Evolutionary conservation across 345 rosid genomes (phyloP).

Genomic region (Hypericum androsaemum): DNA sequence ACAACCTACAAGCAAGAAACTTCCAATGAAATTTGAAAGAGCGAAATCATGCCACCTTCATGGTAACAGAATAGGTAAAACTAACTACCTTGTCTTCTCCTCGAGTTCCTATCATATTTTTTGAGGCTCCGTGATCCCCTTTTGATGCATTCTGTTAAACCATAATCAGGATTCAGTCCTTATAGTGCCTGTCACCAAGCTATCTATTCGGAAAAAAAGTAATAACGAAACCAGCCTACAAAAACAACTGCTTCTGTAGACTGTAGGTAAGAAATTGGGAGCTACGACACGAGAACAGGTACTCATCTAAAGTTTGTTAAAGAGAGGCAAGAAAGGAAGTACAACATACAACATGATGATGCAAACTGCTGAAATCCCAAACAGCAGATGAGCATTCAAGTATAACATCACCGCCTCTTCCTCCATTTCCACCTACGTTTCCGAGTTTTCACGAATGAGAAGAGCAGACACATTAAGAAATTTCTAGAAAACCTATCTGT

Average conservation of each 20-base stretch:
- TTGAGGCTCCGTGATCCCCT: conserved; percentile 77
- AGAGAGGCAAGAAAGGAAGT: conserved; percentile 1
- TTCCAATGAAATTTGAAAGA: background rate
- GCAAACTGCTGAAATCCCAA: conserved; percentile 89
- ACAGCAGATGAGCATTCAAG: conserved; percentile 68
- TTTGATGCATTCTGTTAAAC: conserved; percentile 53
- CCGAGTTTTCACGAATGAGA: conserved; percentile 11
- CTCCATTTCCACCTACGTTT: conserved; percentile 84
- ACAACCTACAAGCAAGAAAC: conserved; percentile 37
- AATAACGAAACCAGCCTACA: no score
- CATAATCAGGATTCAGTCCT: background rate
- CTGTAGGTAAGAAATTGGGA: no score
- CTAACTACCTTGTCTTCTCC: conserved; percentile 75
- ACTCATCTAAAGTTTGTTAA: no score
- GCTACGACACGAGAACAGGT: no score
- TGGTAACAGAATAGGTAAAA: background rate
- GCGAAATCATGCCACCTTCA: background rate
- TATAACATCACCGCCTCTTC: conserved; percentile 93
- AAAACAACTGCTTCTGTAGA: no score
- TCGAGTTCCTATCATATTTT: conserved; percentile 78
- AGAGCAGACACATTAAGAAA: no score
- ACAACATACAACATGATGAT: conserved; percentile 65
- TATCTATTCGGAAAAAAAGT: no score
- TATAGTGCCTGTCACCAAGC: background rate
- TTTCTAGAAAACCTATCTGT: no score